Evolutionary conservation across 2,329 filamentous ascomycete genomes (phyloP).

Genomic region (Diaporthe caulivora): DNA sequence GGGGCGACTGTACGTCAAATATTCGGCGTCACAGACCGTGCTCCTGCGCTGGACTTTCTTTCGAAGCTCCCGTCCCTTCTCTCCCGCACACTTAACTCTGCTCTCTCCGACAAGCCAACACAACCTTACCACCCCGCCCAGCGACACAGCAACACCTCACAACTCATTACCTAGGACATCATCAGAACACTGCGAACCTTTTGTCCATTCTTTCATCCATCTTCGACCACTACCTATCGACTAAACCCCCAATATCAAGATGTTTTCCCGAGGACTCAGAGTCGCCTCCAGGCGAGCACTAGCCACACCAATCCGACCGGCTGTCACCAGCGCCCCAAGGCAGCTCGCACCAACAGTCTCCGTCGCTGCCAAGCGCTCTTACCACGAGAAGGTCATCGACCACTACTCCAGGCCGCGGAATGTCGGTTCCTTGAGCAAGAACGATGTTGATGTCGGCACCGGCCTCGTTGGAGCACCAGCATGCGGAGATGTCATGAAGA

Average conservation of each 20-base stretch:
- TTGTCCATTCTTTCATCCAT: constrained; percentile 4
- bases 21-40: constrained; percentile 31
- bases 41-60: constrained; percentile 6
- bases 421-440: constrained; percentile 74
- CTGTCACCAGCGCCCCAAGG: constrained; percentile 52
- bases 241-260: constrained; percentile 46
- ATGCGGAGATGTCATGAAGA: constrained; percentile 93
- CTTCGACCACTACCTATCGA: background rate
- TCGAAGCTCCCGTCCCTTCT: constrained; percentile 4
- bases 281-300: constrained; percentile 58
- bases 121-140: background rate
- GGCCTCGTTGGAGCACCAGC: constrained; percentile 93
- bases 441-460: constrained; percentile 85
- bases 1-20: constrained; percentile 33
- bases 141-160: background rate
- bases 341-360: constrained; percentile 56
- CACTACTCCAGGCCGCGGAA: constrained; percentile 72
- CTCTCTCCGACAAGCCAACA: background rate
- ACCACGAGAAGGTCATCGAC: constrained; percentile 77
- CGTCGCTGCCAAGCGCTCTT: constrained; percentile 57
- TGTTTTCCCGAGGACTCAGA: constrained; percentile 62
- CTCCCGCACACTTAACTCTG: background rate
- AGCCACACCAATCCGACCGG: constrained; percentile 54
- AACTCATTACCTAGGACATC: constrained; percentile 4
- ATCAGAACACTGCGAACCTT: background rate